Conservation (phyloP, 2,329 filamentous ascomycete genomes). For the Diaporthe nobilis region DNA sequence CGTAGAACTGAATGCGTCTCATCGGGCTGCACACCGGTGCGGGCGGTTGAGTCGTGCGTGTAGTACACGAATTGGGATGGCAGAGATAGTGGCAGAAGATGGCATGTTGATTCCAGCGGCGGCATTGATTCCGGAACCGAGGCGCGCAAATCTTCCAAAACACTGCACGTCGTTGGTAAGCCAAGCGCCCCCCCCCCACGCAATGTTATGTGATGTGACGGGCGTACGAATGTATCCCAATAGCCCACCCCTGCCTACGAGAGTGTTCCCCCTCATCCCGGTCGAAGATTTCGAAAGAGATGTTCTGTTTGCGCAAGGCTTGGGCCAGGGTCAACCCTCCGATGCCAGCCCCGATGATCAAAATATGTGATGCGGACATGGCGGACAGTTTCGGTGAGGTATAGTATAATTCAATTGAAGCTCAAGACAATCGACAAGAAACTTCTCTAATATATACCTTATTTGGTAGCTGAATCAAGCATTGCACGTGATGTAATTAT, state of each 20-base stretch:
- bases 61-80: slow-evolving; percentile 46
- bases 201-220: background rate
- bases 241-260: slow-evolving; percentile 43
- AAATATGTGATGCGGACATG: slow-evolving; percentile 34
- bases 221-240: slow-evolving; percentile 44
- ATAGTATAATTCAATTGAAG: background rate
- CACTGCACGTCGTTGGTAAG: slow-evolving; percentile 41
- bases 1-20: slow-evolving; percentile 49
- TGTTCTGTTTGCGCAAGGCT: slow-evolving; percentile 42
- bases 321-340: slow-evolving; percentile 45
- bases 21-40: slow-evolving; percentile 46
- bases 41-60: slow-evolving; percentile 4
- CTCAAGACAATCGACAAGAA: background rate
- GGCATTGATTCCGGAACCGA: slow-evolving; percentile 45
- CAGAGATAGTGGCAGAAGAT: slow-evolving; percentile 47
- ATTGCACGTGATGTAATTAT: no score
- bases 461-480: background rate
- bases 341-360: slow-evolving; percentile 44
- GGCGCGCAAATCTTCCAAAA: slow-evolving; percentile 43
- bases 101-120: slow-evolving; percentile 43
- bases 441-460: background rate
- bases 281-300: slow-evolving; percentile 44
- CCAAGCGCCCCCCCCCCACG: background rate
- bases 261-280: slow-evolving; percentile 38
- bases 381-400: background rate